Evolutionary conservation across 495 filamentous ascomycete genomes (phyloP), one percentile per base, ranked within the genome.

Genomic region (Sphaerosporella brunnea): DNA sequence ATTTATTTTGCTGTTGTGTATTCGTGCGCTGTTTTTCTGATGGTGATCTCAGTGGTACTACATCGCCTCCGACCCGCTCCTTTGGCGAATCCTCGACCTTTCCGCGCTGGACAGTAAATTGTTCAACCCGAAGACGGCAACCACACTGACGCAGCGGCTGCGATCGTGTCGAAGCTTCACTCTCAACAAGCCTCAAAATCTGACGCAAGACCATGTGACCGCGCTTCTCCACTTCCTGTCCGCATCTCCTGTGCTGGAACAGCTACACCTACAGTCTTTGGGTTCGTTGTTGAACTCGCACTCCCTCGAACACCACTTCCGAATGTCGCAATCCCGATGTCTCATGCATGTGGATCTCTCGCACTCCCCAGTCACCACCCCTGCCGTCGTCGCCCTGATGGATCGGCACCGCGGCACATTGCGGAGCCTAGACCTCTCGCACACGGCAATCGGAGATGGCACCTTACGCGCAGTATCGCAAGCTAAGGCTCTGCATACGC

Each of bases 41-140:
- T n/a, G n/a, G n/a, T n/a, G n/a, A n/a, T n/a, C n/a, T n/a, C 16
- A 59, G 56, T 59, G 56, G 56, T 52, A 59, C 35, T 55, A 39
- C 21, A 51, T 42, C 25, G 47, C 55, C 20, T 51, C 48, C 18
- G 56, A 52, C 23, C 55, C 51, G 3, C 30, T 36, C 10, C 55
- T 59, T 13, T 59, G 56, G 51, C 43, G 51, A 20, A 19, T 43
- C 11, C 51, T 59, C 28, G 40, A 59, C 9, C 56, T 59, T 32
- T 49, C 48, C 15, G 16, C 23, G 20, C 48, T 59, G 4, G 43
- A 34, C 11, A 56, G 50, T 35, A 42, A 46, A 8, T 48, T 51
- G 9, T 37, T 59, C 24, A 53, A 49, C 37, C 43, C 49, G 2
- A 26, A 20, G 2, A 45, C 53, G 0, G 47, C 56, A 7, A 24